Percentiles rank a stretch among this genome's conserved stretches.
These are phyloP conservation scores for Yarrowia galli DNA, from an alignment of 1,139 yeast species.

Conservation along the genomic window DNA sequence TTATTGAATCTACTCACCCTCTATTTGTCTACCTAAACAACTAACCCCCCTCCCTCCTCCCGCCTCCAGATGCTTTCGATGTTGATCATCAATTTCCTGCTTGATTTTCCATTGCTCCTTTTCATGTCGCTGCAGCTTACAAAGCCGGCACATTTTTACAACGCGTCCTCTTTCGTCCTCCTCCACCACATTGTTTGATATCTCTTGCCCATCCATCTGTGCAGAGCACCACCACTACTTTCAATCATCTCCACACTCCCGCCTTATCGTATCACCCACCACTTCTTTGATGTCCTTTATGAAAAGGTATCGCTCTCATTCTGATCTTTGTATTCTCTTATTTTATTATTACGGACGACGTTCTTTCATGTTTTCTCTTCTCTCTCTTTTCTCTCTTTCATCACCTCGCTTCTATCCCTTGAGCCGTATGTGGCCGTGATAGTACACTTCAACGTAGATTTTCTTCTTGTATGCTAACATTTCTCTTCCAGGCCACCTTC, in stretches of 20 bases:
- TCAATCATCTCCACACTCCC: background rate
- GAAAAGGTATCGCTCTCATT: too few species aligned
- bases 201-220: constrained; percentile 10
- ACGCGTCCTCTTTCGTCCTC: background rate
- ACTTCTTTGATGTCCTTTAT: too few species aligned
- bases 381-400: background rate
- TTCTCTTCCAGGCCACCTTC: too few species aligned
- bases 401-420: background rate
- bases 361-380: background rate
- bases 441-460: too few species aligned
- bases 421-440: background rate
- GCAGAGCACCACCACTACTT: too few species aligned
- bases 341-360: constrained; percentile 23
- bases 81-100: constrained; percentile 10
- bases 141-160: constrained; percentile 22
- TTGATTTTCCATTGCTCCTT: constrained; percentile 11
- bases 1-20: constrained; percentile 37
- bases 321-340: constrained; percentile 1
- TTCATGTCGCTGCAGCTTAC: constrained; percentile 25
- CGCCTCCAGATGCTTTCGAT: background rate
- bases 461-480: too few species aligned
- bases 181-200: background rate
- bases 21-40: constrained; percentile 9
- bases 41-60: constrained; percentile 21
- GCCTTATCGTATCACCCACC: too few species aligned